Base-by-base conservation (phyloP, 495 filamentous ascomycete species). In the Penicillium odoratum region DNA sequence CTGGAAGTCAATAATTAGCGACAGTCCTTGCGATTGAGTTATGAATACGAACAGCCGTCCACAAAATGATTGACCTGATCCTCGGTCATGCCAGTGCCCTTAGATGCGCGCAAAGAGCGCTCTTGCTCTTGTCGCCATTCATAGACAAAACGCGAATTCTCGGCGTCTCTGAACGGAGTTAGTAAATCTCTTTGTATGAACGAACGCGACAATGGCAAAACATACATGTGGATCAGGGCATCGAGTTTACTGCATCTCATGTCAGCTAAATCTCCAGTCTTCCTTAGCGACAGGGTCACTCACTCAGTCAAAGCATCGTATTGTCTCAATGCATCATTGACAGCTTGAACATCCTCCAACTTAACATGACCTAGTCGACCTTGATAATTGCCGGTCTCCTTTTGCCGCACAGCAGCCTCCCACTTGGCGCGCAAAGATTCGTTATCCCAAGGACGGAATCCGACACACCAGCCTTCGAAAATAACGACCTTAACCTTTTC, bases 381-480 rank as follows among this genome's bases (percentile, higher is more conserved):
- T 51, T 63, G 63, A 65, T 79, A 82, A 38, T 55, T 53, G 43
- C 64, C 69, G 40, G 67, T 59, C 34, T 77, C 69, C 75, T 72
- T 57, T 73, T 83, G 46, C 58, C 71, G 50, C 42, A 77, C 80
- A 4, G 85, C 81, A 25, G 60, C 65, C 48, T 81, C 71, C 85
- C 87, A 92, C 45, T 78, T 81, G 51, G 59, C 63, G 55, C 80
- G 75, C 31, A 93, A 57, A n/a, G 75, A 75, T 1, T 70, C 51
- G 11, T 83, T 77, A 53, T 74, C 65, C 51, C 92, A 78, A 4
- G 86, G 63, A 15, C 88, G 83, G 74, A 98, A 97, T 2, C 92
- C 93, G 33, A 96, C 87, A 72, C 89, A 81, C 93, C 93, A 98
- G 15, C 93, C 93, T 67, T 98, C 93, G 55, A 98, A 86, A 45